Evolutionary conservation across 495 filamentous ascomycete genomes (phyloP).

Genomic region (Sordaria brevicollis): DNA sequence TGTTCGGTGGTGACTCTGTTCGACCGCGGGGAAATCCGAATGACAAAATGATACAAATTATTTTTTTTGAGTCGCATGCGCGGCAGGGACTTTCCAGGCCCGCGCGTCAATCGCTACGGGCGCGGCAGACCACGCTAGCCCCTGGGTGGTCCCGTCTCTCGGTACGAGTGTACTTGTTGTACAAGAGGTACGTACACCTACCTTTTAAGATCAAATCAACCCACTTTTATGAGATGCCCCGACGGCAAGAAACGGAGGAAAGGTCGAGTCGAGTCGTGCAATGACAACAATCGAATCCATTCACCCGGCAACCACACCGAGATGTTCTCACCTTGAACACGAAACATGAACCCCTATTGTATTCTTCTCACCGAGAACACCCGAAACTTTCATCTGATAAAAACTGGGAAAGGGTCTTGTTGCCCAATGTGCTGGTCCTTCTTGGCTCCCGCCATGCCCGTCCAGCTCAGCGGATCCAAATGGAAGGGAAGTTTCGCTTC

Average conservation of each 20-base stretch:
- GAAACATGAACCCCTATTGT: background rate
- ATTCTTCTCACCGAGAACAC: background rate
- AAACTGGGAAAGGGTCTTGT: background rate
- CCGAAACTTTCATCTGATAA: background rate
- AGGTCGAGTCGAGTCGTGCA: background rate
- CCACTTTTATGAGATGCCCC: background rate
- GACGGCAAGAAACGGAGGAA: too few species aligned
- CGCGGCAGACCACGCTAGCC: background rate
- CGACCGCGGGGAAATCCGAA: background rate
- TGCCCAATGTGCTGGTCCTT: background rate
- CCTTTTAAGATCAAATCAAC: too few species aligned
- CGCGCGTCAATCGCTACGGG: background rate
- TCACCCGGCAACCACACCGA: background rate
- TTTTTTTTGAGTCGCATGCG: background rate
- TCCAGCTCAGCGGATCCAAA: background rate
- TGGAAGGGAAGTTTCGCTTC: too few species aligned
- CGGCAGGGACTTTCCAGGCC: background rate
- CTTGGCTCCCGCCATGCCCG: background rate
- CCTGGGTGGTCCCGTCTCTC: background rate
- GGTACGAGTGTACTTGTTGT: background rate
- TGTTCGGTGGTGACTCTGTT: background rate
- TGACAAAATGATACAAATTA: background rate
- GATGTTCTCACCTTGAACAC: background rate
- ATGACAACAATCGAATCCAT: background rate
- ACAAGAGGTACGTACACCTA: background rate